Conservation (phyloP, 2,329 filamentous ascomycete genomes). For the Pestalotiopsis sp. region DNA sequence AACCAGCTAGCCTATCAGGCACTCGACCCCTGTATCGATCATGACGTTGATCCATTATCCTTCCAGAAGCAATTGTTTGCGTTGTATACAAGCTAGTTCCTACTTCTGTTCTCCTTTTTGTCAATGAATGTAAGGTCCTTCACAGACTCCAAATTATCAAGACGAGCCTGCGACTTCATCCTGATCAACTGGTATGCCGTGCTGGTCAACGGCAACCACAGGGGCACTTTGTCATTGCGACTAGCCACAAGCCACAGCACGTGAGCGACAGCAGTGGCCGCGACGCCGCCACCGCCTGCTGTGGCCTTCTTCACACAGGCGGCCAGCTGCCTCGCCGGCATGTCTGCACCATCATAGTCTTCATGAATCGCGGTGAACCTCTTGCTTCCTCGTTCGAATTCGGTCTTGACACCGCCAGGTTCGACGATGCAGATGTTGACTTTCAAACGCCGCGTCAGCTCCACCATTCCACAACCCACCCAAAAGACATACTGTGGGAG, state of each 20-base stretch:
- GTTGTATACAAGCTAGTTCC: too few species aligned
- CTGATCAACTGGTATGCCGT: not conserved
- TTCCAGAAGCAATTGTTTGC: too few species aligned
- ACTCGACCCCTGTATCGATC: too few species aligned
- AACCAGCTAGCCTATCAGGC: too few species aligned
- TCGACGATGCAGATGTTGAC: constrained; percentile 22
- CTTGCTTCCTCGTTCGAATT: constrained; percentile 17
- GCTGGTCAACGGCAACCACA: not conserved
- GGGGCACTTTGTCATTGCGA: not conserved
- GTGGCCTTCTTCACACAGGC: not conserved
- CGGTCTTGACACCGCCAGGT: constrained; percentile 19
- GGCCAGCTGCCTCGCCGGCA: constrained; percentile 9
- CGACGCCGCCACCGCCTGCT: not conserved
- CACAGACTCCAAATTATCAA: not conserved
- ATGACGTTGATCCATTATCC: too few species aligned
- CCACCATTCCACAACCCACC: too few species aligned
- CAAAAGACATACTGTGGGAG: too few species aligned
- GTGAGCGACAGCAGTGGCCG: not conserved
- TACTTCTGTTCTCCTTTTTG: too few species aligned
- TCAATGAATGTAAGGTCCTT: not conserved
- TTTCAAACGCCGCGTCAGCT: not conserved
- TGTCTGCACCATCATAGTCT: constrained; percentile 18
- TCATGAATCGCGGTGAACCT: constrained; percentile 15
- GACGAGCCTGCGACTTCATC: not conserved
- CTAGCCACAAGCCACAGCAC: not conserved